Base-by-base conservation (phyloP, 768 basidiomycete species). In the Phylloporus scabripes region DNA sequence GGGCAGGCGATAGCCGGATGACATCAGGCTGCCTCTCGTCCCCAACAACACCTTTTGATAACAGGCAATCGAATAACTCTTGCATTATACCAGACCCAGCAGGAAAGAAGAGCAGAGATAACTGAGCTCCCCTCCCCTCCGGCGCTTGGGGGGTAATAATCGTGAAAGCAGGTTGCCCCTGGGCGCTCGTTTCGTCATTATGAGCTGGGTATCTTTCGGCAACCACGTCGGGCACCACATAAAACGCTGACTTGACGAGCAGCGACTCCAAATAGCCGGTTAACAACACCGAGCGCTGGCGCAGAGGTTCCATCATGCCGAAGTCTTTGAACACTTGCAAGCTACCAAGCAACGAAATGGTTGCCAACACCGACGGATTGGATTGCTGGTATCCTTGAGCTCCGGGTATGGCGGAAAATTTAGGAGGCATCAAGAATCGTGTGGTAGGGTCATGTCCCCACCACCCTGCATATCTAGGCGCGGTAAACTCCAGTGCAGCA, bases 351-450 rank as follows among this genome's bases (percentile, higher is more conserved):
- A 98, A 77, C 5, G 92, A 79, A 42, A 85, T 87, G 4, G 86
- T 76, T 29, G 82, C 77, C 52, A 98, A 72, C 31, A 89, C 82
- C 48, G 83, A 86, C 8, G 96, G 93, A 70, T 97, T 98, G 33
- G 94, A 97, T 67, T 95, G 87, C 64, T 96, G 94, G 71, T 88
- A 97, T 36, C 93, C 93, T 66, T 92, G 87, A 0, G 96, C 96
- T 47, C 96, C 96, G 17, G 75, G 77, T 53, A 90, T 87, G 8
- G 93, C 86, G 42, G 79, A 78, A 70, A 96, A 99, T 44, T 62
- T 73, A 11, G 85, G 74, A 23, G 87, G 85, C 95, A 98, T 98
- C 47, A 78, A 72, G 73, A 99, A 98, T 26, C 96, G 85, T 33
- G 92, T 94, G 46, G 72, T 62, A 24, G 83, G 76, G 59, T 92